phyloP scores from a whole-genome alignment of 352 stramenopile species.

The Hyaloperonospora arabidopsidis region DNA sequence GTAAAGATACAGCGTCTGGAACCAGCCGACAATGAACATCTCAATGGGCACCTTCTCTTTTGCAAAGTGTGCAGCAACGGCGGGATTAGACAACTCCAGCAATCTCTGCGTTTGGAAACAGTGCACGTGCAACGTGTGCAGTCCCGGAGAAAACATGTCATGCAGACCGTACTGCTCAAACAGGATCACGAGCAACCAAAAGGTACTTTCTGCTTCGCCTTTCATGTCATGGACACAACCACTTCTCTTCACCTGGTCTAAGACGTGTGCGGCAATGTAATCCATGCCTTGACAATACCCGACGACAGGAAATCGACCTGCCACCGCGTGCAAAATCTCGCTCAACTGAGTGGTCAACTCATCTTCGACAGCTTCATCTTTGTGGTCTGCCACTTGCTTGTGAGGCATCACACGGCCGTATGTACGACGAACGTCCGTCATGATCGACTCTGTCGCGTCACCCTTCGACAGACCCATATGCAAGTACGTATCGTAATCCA shows the following conservation, averaged over 20 bases:
- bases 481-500: slow-evolving; percentile 81
- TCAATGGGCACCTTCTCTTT: slow-evolving; percentile 71
- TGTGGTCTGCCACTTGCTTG: slow-evolving; percentile 51
- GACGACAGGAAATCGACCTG: slow-evolving; percentile 70
- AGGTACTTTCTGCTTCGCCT: slow-evolving; percentile 62
- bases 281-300: slow-evolving; percentile 87
- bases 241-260: slow-evolving; percentile 77
- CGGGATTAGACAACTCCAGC: slow-evolving; percentile 50
- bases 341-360: slow-evolving; percentile 71
- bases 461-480: slow-evolving; percentile 80
- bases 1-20: slow-evolving; percentile 84
- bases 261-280: slow-evolving; percentile 75
- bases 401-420: slow-evolving; percentile 78
- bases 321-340: slow-evolving; percentile 71
- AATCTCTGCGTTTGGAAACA: slow-evolving; percentile 76
- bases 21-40: slow-evolving; percentile 86
- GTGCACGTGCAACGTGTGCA: slow-evolving; percentile 62
- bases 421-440: slow-evolving; percentile 76
- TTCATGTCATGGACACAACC: slow-evolving; percentile 27
- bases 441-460: slow-evolving; percentile 75
- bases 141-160: slow-evolving; percentile 70
- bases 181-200: slow-evolving; percentile 72
- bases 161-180: slow-evolving; percentile 78
- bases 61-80: slow-evolving; percentile 64
- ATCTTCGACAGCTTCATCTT: slow-evolving; percentile 53